phyloP scores from a whole-genome alignment of 2,329 filamentous ascomycete genomes.

The Ophiobolus disseminans region DNA sequence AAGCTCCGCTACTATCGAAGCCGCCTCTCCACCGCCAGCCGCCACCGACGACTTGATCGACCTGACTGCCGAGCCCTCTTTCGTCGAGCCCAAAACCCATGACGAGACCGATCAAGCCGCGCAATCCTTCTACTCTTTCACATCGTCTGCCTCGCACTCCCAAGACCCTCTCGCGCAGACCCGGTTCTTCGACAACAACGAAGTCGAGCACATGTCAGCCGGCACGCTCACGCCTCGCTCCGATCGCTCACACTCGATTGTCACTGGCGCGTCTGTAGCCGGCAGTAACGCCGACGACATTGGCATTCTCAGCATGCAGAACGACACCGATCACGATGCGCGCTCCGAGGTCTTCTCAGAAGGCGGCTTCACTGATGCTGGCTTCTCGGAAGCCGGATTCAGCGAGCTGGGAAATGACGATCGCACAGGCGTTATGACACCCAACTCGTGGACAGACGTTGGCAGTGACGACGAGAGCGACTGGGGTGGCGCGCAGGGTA shows the following conservation, averaged over 20 bases:
- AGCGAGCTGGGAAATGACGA: constrained; percentile 36
- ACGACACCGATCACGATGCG: constrained; percentile 43
- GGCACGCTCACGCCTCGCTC: constrained; percentile 50
- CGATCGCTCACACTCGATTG: constrained; percentile 34
- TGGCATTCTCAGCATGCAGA: constrained; percentile 44
- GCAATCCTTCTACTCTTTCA: background rate
- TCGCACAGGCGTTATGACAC: constrained; percentile 44
- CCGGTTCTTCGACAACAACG: constrained; percentile 28
- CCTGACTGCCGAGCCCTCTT: constrained; percentile 33
- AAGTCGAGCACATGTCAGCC: constrained; percentile 40
- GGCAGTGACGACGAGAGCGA: constrained; percentile 51
- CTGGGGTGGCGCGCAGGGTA: constrained; percentile 36
- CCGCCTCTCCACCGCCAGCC: constrained; percentile 17
- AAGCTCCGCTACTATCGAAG: constrained; percentile 40
- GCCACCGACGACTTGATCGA: constrained; percentile 41
- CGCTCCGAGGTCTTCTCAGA: constrained; percentile 46
- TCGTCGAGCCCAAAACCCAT: constrained; percentile 22
- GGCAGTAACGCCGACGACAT: constrained; percentile 44
- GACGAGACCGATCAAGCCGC: constrained; percentile 25
- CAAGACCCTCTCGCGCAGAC: constrained; percentile 4
- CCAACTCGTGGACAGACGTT: constrained; percentile 50
- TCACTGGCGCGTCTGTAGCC: constrained; percentile 37
- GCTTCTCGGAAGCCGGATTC: constrained; percentile 42
- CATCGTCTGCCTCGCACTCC: constrained; percentile 13
- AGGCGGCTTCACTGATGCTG: constrained; percentile 46